These are phyloP conservation scores for Knufia petricola DNA, from an alignment of 2,329 filamentous ascomycete species.

Conservation along the genomic window DNA sequence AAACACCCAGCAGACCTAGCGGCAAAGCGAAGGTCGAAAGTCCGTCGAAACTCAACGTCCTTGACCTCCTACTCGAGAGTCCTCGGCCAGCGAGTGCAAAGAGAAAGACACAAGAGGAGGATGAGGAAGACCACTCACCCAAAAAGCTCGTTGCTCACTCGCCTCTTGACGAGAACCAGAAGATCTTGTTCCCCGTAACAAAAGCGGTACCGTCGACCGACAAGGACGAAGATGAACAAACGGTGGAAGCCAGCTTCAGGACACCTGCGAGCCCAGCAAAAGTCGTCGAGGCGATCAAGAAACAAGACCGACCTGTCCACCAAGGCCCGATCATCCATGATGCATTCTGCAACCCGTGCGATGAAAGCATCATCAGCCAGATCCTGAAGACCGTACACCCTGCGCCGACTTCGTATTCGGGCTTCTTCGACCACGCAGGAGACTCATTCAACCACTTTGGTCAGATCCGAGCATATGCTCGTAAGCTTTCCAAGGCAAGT, in stretches of 20 bases:
- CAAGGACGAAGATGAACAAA: neutral
- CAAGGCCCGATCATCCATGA: conserved; percentile 67
- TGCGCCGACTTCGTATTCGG: conserved; percentile 61
- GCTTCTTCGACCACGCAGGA: conserved; percentile 65
- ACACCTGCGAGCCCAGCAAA: conserved; percentile 13
- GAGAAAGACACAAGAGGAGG: conserved; percentile 13
- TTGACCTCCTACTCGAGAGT: conserved; percentile 53
- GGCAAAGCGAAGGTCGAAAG: conserved; percentile 17
- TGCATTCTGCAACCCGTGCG: conserved; percentile 77
- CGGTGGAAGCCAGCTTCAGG: conserved; percentile 15
- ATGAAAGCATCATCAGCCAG: conserved; percentile 60
- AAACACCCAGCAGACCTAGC: conserved; percentile 63
- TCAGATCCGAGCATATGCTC: conserved; percentile 76
- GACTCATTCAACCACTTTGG: conserved; percentile 55
- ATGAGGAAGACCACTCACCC: conserved; percentile 8
- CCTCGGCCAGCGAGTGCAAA: conserved; percentile 34
- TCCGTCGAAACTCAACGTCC: conserved; percentile 29
- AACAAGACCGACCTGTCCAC: conserved; percentile 27
- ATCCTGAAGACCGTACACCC: conserved; percentile 69
- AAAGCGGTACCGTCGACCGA: neutral
- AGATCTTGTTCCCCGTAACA: conserved; percentile 8
- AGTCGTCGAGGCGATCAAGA: conserved; percentile 20
- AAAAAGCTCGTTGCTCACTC: conserved; percentile 7
- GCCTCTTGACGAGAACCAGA: conserved; percentile 5
- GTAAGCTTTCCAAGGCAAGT: conserved; percentile 45